Evolutionary conservation across 768 basidiomycete genomes (phyloP).

Genomic region (Brasilioporus rufonigricans): DNA sequence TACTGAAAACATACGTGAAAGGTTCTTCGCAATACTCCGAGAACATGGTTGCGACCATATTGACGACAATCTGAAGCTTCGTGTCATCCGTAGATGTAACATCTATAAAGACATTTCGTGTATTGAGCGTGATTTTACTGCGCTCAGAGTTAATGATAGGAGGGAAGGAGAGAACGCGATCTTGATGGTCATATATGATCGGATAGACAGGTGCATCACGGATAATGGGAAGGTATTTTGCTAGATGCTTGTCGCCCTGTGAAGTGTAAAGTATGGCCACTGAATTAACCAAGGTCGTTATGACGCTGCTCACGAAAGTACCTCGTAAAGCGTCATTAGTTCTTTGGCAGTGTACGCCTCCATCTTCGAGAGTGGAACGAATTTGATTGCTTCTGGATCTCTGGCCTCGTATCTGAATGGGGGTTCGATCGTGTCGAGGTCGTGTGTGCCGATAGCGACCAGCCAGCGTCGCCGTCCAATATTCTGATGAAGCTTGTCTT

Average conservation of each 20-base stretch:
- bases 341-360: constrained; percentile 83
- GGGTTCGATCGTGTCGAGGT: constrained; percentile 82
- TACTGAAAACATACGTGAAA: constrained; percentile 66
- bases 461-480: constrained; percentile 86
- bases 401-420: constrained; percentile 88
- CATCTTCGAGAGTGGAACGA: constrained; percentile 80
- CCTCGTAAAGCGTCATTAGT: constrained; percentile 93
- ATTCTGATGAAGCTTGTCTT: constrained; percentile 98
- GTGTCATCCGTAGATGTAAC: constrained; percentile 96
- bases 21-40: constrained; percentile 92
- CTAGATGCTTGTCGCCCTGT: constrained; percentile 89
- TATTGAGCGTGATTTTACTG: constrained; percentile 95
- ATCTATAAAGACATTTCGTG: constrained; percentile 94
- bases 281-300: too few relatives aligned
- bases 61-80: constrained; percentile 93
- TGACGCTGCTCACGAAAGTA: constrained; percentile 26
- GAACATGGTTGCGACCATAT: constrained; percentile 97
- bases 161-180: constrained; percentile 92
- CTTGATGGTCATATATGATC: constrained; percentile 90
- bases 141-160: constrained; percentile 98
- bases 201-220: constrained; percentile 95
- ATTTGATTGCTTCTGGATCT: constrained; percentile 86
- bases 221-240: constrained; percentile 88
- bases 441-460: constrained; percentile 96
- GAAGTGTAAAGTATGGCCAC: background rate